Evolutionary conservation across 2,329 filamentous ascomycete genomes (phyloP), one percentile per base, ranked within the genome.

Genomic region (Calonectria hawksworthii): DNA sequence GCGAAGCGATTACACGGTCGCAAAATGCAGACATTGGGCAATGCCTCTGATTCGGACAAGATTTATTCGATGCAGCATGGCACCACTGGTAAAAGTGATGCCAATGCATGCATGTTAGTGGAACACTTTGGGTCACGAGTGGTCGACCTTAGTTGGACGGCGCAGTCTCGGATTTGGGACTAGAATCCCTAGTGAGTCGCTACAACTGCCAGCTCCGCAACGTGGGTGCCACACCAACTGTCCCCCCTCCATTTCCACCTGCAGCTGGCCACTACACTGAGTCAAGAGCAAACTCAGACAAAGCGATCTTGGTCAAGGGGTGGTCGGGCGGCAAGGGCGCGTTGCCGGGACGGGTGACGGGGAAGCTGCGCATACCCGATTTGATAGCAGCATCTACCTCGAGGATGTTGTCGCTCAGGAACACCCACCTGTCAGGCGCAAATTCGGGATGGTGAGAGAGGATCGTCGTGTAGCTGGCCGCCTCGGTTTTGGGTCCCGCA

Each of bases 331-430:
- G 86, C 76, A 96, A 85, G 36, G 88, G 88, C 47, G 91, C 90
- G 84, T 97, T 97, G 16, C 94, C 95, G 21, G 93, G 93, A 71
- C 95, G 89, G 71, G 89, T 86, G 71, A 94, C 91, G 4, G 93
- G 88, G 68, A 90, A 85, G 80, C 90, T 90, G 80, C 89, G 87
- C 90, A 94, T 92, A n/a, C 92, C 92, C 14, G 92, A 90, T 72
- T 85, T 85, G 75, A 88, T 87, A 52, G 93, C 93, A 63, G 93
- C 92, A 67, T 89, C 87, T 44, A 94, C 92, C 84, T 94, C 93
- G 81, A 90, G 91, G 59, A 94, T 89, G 81, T 96, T 96, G 85
- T 97, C 95, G 81, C 94, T 96, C 75, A 96, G 86, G 83, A 97
- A 97, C n/a, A 95, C 87, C 87, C 94, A 94, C 71, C 90, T 87